Percentiles rank a stretch among this genome's conserved stretches.
Conservation (phyloP, 2,329 filamentous ascomycete genomes). For the Seiridium unicorne region DNA sequence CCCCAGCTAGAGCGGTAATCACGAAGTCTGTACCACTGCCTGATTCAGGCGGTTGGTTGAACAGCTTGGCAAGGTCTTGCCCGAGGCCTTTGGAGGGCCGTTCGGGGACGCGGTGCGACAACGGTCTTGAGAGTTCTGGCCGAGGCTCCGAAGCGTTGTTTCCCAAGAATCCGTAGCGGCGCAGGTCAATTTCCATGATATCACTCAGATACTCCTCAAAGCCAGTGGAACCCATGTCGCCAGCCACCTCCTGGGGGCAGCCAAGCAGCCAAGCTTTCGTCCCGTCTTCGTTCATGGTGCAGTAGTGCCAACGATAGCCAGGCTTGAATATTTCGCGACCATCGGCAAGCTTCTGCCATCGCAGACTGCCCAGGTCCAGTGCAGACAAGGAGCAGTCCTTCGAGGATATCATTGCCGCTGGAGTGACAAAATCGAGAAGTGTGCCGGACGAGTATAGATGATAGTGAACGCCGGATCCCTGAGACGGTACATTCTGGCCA, state of each 20-base stretch:
- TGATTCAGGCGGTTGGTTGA: conserved; percentile 80
- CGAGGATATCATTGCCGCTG: conserved; percentile 80
- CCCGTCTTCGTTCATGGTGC: conserved; percentile 90
- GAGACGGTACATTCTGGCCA: conserved; percentile 80
- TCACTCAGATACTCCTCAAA: conserved; percentile 93
- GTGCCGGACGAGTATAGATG: conserved; percentile 93
- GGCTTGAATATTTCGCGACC: conserved; percentile 89
- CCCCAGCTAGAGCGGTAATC: conserved; percentile 83
- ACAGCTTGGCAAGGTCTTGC: conserved; percentile 79
- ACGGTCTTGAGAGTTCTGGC: conserved; percentile 46
- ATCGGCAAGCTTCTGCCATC: conserved; percentile 94
- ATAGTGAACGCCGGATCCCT: conserved; percentile 90
- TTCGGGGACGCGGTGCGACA: conserved; percentile 46
- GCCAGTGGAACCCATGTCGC: conserved; percentile 65
- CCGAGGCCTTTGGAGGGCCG: conserved; percentile 70
- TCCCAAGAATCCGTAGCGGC: conserved; percentile 86
- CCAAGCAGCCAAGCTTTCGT: conserved; percentile 98
- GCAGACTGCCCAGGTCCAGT: conserved; percentile 79
- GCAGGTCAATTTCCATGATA: conserved; percentile 89
- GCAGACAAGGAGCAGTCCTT: conserved; percentile 90
- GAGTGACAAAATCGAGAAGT: conserved; percentile 90
- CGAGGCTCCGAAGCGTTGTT: conserved; percentile 65
- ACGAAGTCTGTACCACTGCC: conserved; percentile 89
- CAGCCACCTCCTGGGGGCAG: conserved; percentile 72
- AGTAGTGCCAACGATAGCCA: conserved; percentile 98